Percentiles rank a stretch among this genome's conserved stretches.
Conservation (phyloP, 2,329 filamentous ascomycete species). For the Diplodia intermedia region DNA sequence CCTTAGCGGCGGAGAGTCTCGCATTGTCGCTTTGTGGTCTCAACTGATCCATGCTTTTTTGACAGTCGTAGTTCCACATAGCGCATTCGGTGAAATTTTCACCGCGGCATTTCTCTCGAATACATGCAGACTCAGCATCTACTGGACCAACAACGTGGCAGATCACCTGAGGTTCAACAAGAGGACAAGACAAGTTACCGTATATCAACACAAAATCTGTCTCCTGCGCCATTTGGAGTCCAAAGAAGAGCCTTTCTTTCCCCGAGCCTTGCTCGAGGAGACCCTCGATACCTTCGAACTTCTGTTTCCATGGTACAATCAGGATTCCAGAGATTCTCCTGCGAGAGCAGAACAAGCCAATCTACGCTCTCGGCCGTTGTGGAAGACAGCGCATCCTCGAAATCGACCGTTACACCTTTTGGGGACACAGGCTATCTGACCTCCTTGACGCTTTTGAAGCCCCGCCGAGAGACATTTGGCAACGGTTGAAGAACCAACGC, state of each 20-base stretch:
- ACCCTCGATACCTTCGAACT: not conserved
- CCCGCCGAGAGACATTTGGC: not conserved
- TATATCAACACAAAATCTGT: not conserved
- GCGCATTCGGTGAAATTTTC: no score
- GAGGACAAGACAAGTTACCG: no score
- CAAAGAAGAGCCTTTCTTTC: not conserved
- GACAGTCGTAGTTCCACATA: no score
- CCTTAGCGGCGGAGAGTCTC: no score
- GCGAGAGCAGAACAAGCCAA: not conserved
- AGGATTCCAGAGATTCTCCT: not conserved
- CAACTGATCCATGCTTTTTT: no score
- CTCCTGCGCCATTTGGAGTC: not conserved
- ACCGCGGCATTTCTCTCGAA: no score
- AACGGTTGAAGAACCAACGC: not conserved
- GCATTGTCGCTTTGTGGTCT: no score
- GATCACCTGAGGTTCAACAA: no score
- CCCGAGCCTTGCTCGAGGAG: not conserved
- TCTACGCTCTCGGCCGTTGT: not conserved
- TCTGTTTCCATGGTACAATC: not conserved
- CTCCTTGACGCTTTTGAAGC: not conserved
- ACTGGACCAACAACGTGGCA: no score
- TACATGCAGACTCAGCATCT: no score
- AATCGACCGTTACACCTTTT: not conserved
- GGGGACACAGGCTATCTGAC: not conserved
- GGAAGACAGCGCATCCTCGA: not conserved